Conservation (phyloP, 176 grass and related monocot genomes). For the Echinochloa phyllopogon region DNA sequence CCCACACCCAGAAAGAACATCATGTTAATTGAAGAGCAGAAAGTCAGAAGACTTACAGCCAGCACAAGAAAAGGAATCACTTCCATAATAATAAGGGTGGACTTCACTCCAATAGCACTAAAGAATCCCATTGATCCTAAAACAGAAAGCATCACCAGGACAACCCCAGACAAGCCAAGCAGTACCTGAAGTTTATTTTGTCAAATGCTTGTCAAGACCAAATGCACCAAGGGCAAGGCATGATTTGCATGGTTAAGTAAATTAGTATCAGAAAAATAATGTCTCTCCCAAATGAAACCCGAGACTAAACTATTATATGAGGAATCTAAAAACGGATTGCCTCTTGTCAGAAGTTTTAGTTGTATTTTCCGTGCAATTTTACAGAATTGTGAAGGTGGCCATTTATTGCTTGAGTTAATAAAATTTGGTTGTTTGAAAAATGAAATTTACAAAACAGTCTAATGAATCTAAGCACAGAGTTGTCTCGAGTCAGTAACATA, state of each 20-base stretch:
- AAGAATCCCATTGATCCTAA: constrained; percentile 93
- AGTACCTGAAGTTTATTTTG: constrained; percentile 69
- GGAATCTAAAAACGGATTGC: constrained; percentile 23
- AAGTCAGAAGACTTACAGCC: constrained; percentile 81
- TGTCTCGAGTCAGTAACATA: background rate
- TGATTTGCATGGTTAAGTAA: constrained; percentile 10
- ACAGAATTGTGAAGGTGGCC: background rate
- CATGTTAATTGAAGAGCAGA: constrained; percentile 1
- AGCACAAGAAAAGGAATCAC: constrained; percentile 99
- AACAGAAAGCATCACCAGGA: constrained; percentile 96
- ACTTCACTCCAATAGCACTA: constrained; percentile 90
- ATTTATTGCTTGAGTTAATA: background rate
- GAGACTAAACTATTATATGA: constrained; percentile 10
- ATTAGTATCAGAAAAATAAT: constrained; percentile 21
- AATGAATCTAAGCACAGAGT: constrained; percentile 18
- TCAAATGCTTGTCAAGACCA: constrained; percentile 39
- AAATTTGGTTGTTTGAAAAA: background rate
- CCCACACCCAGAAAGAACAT: constrained; percentile 72
- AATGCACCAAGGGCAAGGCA: constrained; percentile 39
- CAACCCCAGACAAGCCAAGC: constrained; percentile 86
- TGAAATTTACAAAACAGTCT: constrained; percentile 25
- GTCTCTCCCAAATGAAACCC: constrained; percentile 10
- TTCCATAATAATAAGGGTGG: constrained; percentile 99
- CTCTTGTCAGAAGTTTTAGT: background rate
- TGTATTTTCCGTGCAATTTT: background rate